Evolutionary conservation across 495 filamentous ascomycete species (phyloP).

Genomic region (Penicillium odoratum): DNA sequence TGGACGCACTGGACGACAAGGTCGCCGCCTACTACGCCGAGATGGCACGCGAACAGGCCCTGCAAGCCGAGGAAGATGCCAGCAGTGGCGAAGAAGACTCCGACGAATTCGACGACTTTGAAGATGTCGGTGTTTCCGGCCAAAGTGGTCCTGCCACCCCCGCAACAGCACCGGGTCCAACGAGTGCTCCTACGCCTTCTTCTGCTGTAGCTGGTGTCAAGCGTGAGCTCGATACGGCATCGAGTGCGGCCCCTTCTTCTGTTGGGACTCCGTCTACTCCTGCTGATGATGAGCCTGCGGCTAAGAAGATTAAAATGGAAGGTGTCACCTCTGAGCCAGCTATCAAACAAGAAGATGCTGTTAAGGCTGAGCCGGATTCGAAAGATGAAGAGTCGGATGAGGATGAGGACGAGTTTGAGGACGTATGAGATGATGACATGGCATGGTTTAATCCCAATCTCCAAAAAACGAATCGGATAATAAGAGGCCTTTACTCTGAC

Average conservation of each 20-base stretch:
- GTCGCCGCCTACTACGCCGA: conserved; percentile 54
- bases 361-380: conserved; percentile 24
- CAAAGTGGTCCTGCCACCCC: conserved; percentile 41
- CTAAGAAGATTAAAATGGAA: conserved; percentile 48
- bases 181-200: conserved; percentile 29
- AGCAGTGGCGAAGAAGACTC: conserved; percentile 49
- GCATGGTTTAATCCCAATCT: neutral
- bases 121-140: conserved; percentile 47
- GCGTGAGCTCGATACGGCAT: conserved; percentile 43
- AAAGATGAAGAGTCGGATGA: conserved; percentile 50
- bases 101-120: conserved; percentile 52
- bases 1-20: conserved; percentile 48
- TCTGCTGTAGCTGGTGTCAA: conserved; percentile 32
- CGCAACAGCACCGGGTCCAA: conserved; percentile 30
- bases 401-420: conserved; percentile 56
- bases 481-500: neutral
- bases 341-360: conserved; percentile 15
- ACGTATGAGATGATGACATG: conserved; percentile 28
- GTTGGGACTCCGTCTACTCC: conserved; percentile 43
- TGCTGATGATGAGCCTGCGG: conserved; percentile 40
- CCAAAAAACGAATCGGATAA: neutral
- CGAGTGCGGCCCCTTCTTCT: conserved; percentile 42
- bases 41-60: conserved; percentile 50
- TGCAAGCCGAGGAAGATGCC: conserved; percentile 47
- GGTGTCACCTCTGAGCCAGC: conserved; percentile 5